phyloP scores from a whole-genome alignment of 805 yeast species.

The Candida multigemmis region DNA sequence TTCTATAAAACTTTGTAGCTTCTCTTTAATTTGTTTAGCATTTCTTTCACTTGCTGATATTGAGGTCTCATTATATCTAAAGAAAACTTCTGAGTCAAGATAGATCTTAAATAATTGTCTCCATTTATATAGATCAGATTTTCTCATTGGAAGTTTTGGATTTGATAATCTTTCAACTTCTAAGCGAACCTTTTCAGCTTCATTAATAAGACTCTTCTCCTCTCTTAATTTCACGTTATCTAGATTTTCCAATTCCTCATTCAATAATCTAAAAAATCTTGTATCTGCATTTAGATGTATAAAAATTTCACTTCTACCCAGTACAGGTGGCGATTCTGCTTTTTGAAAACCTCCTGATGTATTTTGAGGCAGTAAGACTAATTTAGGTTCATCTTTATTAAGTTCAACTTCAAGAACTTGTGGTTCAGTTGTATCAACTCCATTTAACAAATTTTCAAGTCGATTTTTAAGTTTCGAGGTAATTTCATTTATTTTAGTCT shows the following conservation, averaged over 20 bases:
- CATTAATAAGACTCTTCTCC: constrained; percentile 31
- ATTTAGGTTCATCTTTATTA: constrained; percentile 1
- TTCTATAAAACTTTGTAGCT: constrained; percentile 31
- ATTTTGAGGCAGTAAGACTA: too few relatives aligned
- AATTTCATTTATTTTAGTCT: constrained; percentile 20
- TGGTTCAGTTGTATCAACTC: constrained; percentile 11
- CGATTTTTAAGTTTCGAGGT: constrained; percentile 17
- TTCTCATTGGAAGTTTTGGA: constrained; percentile 14
- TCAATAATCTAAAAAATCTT: constrained; percentile 49
- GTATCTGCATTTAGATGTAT: constrained; percentile 47
- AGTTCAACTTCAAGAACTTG: background rate
- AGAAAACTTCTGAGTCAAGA: constrained; percentile 58
- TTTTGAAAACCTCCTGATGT: too few relatives aligned
- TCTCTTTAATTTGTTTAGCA: constrained; percentile 34
- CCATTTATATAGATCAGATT: constrained; percentile 59
- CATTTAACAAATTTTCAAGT: constrained; percentile 15
- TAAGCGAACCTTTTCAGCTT: constrained; percentile 34
- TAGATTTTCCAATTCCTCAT: constrained; percentile 43
- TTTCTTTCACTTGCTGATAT: constrained; percentile 35
- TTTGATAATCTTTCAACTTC: constrained; percentile 31
- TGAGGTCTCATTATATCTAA: constrained; percentile 38
- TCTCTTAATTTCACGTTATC: constrained; percentile 34
- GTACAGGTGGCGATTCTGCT: too few relatives aligned
- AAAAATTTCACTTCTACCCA: constrained; percentile 27
- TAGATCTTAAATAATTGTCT: constrained; percentile 57